phyloP scores from a whole-genome alignment of 2,329 filamentous ascomycete genomes.

The Clonostachys rosea region DNA sequence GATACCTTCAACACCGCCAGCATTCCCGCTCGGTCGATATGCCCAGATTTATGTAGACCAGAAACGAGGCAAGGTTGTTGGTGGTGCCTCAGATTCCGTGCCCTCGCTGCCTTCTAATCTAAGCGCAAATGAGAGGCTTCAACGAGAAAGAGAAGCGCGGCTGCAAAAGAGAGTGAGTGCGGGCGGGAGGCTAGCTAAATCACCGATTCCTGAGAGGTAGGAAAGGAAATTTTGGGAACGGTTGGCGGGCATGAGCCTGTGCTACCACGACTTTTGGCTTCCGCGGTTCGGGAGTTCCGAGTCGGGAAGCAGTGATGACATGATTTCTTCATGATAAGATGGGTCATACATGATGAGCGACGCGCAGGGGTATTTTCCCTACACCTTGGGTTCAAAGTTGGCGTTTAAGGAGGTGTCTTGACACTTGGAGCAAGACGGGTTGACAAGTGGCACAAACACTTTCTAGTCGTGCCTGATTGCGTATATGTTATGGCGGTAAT shows the following conservation, averaged over 20 bases:
- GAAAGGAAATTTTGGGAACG: slow-evolving; percentile 33
- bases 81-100: slow-evolving; percentile 51
- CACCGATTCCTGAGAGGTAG: slow-evolving; percentile 59
- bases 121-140: slow-evolving; percentile 40
- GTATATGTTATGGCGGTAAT: too few species aligned
- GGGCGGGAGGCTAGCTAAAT: slow-evolving; percentile 66
- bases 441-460: too few species aligned
- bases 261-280: slow-evolving; percentile 24
- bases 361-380: neutral
- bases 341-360: neutral
- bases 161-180: slow-evolving; percentile 77
- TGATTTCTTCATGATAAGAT: slow-evolving; percentile 4
- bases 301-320: slow-evolving; percentile 5
- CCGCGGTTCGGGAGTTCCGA: slow-evolving; percentile 15
- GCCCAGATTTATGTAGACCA: slow-evolving; percentile 84
- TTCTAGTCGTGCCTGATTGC: too few species aligned
- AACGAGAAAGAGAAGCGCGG: slow-evolving; percentile 61
- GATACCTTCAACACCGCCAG: slow-evolving; percentile 69
- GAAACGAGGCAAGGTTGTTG: slow-evolving; percentile 49
- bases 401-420: too few species aligned
- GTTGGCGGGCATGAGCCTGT: slow-evolving; percentile 28
- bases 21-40: slow-evolving; percentile 76
- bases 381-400: too few species aligned
- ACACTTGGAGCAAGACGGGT: too few species aligned
- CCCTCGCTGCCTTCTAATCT: slow-evolving; percentile 50